Evolutionary conservation across 2,329 filamentous ascomycete genomes (phyloP).

Genomic region (Coniochaeta sp.): DNA sequence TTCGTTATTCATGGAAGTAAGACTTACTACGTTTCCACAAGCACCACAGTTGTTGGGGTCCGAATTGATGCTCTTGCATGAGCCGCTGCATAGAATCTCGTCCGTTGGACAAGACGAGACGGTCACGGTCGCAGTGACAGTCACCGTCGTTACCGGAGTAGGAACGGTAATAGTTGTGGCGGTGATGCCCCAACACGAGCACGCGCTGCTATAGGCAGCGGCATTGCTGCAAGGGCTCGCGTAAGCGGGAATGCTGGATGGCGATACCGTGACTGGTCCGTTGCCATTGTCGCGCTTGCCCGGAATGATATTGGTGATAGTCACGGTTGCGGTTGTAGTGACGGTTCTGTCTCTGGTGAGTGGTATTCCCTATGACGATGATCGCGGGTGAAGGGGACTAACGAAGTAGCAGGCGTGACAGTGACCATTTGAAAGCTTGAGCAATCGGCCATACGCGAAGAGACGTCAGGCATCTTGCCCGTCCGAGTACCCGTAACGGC

Average conservation of each 20-base stretch:
- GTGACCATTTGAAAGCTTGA: constrained; percentile 6
- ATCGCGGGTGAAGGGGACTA: background rate
- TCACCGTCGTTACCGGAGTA: background rate
- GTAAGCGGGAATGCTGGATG: constrained; percentile 13
- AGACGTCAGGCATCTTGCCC: constrained; percentile 5
- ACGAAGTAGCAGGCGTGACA: constrained; percentile 3
- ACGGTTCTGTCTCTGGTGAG: background rate
- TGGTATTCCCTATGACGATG: background rate
- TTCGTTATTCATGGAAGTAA: no score
- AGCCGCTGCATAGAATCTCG: no score
- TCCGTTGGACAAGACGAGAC: no score
- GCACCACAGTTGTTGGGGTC: no score
- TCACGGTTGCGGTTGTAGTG: background rate
- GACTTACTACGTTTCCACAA: no score
- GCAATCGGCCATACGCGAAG: constrained; percentile 11
- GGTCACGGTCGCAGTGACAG: constrained; percentile 1
- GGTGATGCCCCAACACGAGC: constrained; percentile 15
- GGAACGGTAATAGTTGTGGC: constrained; percentile 6
- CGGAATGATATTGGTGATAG: background rate
- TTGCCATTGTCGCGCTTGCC: background rate
- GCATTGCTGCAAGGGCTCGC: constrained; percentile 11
- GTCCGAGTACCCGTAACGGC: constrained; percentile 10
- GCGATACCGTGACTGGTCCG: background rate
- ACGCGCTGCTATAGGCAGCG: constrained; percentile 8
- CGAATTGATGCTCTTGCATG: no score